phyloP scores from a whole-genome alignment of 768 basidiomycete genomes.

The Termitomyces bulborhizus region DNA sequence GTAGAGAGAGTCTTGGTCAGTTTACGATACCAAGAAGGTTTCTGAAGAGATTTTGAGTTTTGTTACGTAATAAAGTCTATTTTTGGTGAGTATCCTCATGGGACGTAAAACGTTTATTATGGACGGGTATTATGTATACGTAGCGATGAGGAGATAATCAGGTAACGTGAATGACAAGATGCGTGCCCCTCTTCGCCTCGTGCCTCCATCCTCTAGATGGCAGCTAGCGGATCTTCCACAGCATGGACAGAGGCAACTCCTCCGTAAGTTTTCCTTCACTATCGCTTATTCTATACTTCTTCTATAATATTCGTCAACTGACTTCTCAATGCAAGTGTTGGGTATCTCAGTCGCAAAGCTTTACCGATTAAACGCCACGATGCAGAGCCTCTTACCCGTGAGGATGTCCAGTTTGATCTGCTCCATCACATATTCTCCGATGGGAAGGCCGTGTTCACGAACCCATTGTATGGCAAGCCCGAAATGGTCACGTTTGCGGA shows the following conservation, averaged over 20 bases:
- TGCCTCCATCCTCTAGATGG: slow-evolving; percentile 37
- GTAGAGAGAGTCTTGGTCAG: background rate
- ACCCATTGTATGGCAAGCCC: slow-evolving; percentile 40
- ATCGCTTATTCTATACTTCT: slow-evolving; percentile 1
- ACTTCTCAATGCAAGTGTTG: slow-evolving; percentile 30
- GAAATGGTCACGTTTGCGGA: slow-evolving; percentile 69
- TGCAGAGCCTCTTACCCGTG: slow-evolving; percentile 75
- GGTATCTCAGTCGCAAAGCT: slow-evolving; percentile 61
- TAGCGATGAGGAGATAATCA: slow-evolving; percentile 14
- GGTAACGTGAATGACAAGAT: slow-evolving; percentile 10
- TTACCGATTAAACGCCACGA: slow-evolving; percentile 79
- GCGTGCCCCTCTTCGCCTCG: slow-evolving; percentile 19
- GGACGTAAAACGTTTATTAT: slow-evolving; percentile 2
- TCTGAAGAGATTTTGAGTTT: background rate
- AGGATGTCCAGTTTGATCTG: slow-evolving; percentile 85
- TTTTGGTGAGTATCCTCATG: background rate
- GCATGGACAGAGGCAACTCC: slow-evolving; percentile 46
- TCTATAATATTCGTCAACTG: background rate
- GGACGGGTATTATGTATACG: background rate
- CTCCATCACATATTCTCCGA: slow-evolving; percentile 76
- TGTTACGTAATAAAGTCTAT: slow-evolving; percentile 12
- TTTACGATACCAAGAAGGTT: background rate
- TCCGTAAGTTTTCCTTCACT: slow-evolving; percentile 36
- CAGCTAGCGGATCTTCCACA: slow-evolving; percentile 25
- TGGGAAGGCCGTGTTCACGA: slow-evolving; percentile 62